Evolutionary conservation across 2,329 filamentous ascomycete species (phyloP).

Genomic region (Fusarium musae): DNA sequence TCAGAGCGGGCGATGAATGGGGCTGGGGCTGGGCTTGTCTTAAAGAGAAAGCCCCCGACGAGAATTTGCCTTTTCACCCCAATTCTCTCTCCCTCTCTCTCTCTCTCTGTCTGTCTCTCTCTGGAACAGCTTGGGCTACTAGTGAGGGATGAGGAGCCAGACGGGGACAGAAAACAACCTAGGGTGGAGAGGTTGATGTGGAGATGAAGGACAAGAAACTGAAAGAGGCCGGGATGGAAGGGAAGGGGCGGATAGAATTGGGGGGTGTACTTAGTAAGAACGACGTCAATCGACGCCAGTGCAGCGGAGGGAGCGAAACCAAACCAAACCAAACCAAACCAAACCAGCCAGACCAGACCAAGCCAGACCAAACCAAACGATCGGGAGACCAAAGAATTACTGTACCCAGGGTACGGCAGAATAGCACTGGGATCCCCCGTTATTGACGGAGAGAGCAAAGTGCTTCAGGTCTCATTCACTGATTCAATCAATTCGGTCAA

Average conservation of each 20-base stretch:
- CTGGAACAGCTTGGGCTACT: slow-evolving; percentile 14
- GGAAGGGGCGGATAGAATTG: neutral
- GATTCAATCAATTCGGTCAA: neutral
- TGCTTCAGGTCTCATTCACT: slow-evolving; percentile 1
- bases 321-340: neutral
- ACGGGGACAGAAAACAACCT: slow-evolving; percentile 22
- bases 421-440: slow-evolving; percentile 1
- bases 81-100: neutral
- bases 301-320: slow-evolving; percentile 35
- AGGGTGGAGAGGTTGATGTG: slow-evolving; percentile 37
- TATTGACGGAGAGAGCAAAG: neutral
- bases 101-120: neutral
- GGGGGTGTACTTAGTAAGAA: slow-evolving; percentile 21
- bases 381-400: slow-evolving; percentile 16
- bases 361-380: slow-evolving; percentile 26
- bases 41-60: slow-evolving; percentile 28
- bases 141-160: slow-evolving; percentile 29
- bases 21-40: slow-evolving; percentile 36
- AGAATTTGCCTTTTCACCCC: slow-evolving; percentile 7
- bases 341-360: neutral
- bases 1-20: slow-evolving; percentile 17
- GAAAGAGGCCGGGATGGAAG: slow-evolving; percentile 22
- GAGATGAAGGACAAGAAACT: slow-evolving; percentile 31
- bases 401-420: neutral
- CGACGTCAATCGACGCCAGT: slow-evolving; percentile 33